These are phyloP conservation scores for Amphicarpaea edgeworthii DNA, from an alignment of 306 rosid species.

Conservation along the genomic window DNA sequence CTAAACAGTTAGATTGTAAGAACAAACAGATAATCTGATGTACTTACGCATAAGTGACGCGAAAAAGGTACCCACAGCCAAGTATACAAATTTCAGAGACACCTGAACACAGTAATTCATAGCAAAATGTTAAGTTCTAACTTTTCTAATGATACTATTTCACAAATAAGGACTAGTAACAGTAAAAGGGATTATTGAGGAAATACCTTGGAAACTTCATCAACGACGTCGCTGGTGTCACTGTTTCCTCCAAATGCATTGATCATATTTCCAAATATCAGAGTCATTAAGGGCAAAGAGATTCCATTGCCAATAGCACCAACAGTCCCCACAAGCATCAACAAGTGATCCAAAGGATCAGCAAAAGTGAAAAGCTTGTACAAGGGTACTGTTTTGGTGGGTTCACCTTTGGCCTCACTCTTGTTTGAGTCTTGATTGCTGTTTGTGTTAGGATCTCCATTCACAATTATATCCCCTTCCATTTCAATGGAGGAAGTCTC, in stretches of 20 bases:
- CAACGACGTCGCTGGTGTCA: slow-evolving; percentile 46
- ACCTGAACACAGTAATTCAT: slow-evolving; percentile 55
- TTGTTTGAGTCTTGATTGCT: slow-evolving; percentile 49
- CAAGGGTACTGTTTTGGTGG: slow-evolving; percentile 58
- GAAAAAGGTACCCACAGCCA: slow-evolving; percentile 69
- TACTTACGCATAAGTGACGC: slow-evolving; percentile 76
- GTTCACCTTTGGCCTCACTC: slow-evolving; percentile 49
- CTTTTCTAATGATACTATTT: background rate
- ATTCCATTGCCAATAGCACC: slow-evolving; percentile 72
- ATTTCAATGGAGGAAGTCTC: slow-evolving; percentile 42
- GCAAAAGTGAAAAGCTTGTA: slow-evolving; percentile 90
- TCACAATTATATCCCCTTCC: slow-evolving; percentile 48
- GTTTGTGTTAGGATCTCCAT: slow-evolving; percentile 46
- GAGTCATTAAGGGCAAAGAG: slow-evolving; percentile 65
- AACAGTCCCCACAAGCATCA: slow-evolving; percentile 73
- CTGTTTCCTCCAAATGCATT: slow-evolving; percentile 73
- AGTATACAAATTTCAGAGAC: slow-evolving; percentile 65
- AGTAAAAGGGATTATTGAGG: background rate
- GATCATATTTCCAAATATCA: slow-evolving; percentile 66
- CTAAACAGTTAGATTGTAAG: slow-evolving; percentile 16
- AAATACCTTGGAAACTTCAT: slow-evolving; percentile 67
- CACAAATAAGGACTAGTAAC: background rate
- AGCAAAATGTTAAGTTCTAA: background rate
- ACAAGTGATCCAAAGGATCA: slow-evolving; percentile 63
- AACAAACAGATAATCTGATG: slow-evolving; percentile 11